Evolutionary conservation across 192 early-diverging fungal species (phyloP).

Genomic region (Linnemannia schmuckeri): DNA sequence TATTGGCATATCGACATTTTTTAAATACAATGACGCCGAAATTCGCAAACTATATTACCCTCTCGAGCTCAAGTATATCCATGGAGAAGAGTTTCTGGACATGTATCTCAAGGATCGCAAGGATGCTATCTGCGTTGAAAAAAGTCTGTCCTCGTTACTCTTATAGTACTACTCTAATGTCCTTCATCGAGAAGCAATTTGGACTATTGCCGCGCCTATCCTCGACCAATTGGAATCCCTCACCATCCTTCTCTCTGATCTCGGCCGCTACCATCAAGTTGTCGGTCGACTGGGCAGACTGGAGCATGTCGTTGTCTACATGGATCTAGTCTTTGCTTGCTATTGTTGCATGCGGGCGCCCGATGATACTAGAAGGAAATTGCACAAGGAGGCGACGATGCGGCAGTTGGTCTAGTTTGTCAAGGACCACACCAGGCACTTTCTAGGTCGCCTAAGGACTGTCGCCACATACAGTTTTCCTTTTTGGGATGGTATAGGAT

Average conservation of each 20-base stretch:
- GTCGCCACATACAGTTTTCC: not conserved
- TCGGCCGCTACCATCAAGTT: not conserved
- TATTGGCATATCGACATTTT: not conserved
- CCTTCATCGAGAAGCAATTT: not conserved
- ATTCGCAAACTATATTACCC: not conserved
- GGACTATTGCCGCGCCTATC: not conserved
- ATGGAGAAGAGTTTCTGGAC: not conserved
- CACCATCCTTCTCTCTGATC: not conserved
- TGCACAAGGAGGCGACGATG: not conserved
- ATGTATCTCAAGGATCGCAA: not conserved
- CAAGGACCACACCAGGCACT: not conserved
- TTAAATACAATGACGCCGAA: not conserved
- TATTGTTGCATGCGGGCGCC: not conserved
- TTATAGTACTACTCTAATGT: not conserved
- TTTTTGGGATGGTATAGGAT: not conserved
- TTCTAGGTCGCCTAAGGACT: not conserved
- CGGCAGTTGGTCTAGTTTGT: not conserved
- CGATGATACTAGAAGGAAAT: not conserved
- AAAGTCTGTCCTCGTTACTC: not conserved
- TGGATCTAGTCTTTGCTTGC: not conserved
- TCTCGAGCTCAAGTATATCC: not conserved
- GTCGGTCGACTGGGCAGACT: not conserved
- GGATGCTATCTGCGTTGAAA: not conserved
- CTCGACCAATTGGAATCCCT: not conserved
- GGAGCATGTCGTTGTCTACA: not conserved